Evolutionary conservation across 768 basidiomycete species (phyloP), one percentile per base, ranked within the genome.

Genomic region (Exsudoporus frostii): DNA sequence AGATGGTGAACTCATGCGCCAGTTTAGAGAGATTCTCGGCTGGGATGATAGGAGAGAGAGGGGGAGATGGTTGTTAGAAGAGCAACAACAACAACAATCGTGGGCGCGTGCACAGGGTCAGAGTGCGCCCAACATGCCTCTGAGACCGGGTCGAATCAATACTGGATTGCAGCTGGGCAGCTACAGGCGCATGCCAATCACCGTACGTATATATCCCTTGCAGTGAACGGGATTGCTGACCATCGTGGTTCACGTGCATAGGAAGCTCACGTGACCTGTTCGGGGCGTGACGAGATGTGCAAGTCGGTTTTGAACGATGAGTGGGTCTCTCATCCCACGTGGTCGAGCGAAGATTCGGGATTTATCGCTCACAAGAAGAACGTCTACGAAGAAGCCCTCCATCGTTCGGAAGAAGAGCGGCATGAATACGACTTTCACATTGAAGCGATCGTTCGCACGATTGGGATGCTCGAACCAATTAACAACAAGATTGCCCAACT

Each of bases 401-500:
- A 98, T 72, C 88, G 94, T 33, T 89, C 88, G 45, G 97, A 99
- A 65, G 97, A 99, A 69, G 97, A 99, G 67, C 85, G 97, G 7
- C 97, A 99, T 68, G 96, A 98, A 70, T 99, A 98, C 68, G 96
- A 98, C 68, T 98, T 97, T 75, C 93, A 98, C 68, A 91, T 98
- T 62, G 96, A 98, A 65, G 95, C 94, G 7, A 88, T 98, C 62
- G 80, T 85, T 10, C 87, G 94, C 48, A 97, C 96, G 5, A 95
- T 98, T 61, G 77, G 82, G 8, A 78, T 92, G 63, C 84, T 99
- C 24, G 97, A 98, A 58, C 94, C 97, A 1, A 85, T 98, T 56
- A 86, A 86, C 61, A 85, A 85, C 69, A 92, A 95, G 70, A 91
- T 98, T 59, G 77, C 80, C 8, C 83, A 84, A 57, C 84, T 98